Percentiles rank a stretch among this genome's conserved stretches.
phyloP scores from a whole-genome alignment of 805 yeast genomes.

The Hanseniaspora vineae region DNA sequence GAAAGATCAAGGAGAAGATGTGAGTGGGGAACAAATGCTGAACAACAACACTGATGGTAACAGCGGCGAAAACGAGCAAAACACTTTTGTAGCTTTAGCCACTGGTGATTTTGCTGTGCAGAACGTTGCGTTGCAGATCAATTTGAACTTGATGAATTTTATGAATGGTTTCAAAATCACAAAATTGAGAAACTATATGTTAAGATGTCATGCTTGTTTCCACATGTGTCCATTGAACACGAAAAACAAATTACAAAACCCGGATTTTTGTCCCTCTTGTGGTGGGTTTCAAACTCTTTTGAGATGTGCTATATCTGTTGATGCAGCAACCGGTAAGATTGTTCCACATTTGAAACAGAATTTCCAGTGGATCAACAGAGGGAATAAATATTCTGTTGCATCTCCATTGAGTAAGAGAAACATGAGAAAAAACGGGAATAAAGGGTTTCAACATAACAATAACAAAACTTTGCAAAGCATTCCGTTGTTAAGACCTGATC shows the following conservation, averaged over 20 bases:
- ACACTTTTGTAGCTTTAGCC: slow-evolving; percentile 70
- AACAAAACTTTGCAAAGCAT: slow-evolving; percentile 37
- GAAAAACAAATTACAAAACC: slow-evolving; percentile 30
- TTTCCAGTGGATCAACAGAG: slow-evolving; percentile 88
- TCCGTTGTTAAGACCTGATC: slow-evolving; percentile 76
- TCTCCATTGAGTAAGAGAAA: slow-evolving; percentile 77
- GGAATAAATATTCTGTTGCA: slow-evolving; percentile 68
- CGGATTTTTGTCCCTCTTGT: slow-evolving; percentile 73
- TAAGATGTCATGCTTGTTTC: slow-evolving; percentile 96
- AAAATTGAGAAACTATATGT: slow-evolving; percentile 81
- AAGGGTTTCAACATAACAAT: slow-evolving; percentile 64
- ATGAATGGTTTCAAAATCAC: slow-evolving; percentile 75
- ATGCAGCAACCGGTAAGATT: slow-evolving; percentile 63
- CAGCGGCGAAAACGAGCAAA: slow-evolving; percentile 12
- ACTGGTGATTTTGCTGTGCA: slow-evolving; percentile 98
- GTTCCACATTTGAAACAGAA: slow-evolving; percentile 82
- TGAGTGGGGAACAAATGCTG: too few relatives aligned
- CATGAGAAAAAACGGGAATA: slow-evolving; percentile 61
- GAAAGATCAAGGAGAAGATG: slow-evolving; percentile 53
- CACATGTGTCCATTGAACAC: slow-evolving; percentile 65
- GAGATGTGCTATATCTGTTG: slow-evolving; percentile 82
- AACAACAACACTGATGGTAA: slow-evolving; percentile 17
- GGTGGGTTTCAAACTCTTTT: slow-evolving; percentile 79
- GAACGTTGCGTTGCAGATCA: slow-evolving; percentile 85
- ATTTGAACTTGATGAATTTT: slow-evolving; percentile 73